Evolutionary conservation across 331 rosid species (phyloP).

Genomic region (Erythrophleum ivorense): DNA sequence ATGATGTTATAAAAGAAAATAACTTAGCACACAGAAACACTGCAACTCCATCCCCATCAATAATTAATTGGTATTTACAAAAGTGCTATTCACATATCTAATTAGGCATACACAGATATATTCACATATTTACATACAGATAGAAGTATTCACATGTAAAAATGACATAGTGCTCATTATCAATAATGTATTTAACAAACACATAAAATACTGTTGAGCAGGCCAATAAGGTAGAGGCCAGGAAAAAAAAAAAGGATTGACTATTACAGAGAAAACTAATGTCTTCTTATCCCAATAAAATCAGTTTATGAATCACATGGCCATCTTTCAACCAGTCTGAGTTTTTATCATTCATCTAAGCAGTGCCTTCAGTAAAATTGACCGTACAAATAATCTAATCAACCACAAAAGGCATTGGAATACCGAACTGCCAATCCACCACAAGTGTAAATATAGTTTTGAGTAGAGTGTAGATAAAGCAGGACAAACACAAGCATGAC

Average conservation of each 20-base stretch:
- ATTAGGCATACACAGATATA: background rate
- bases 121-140: background rate
- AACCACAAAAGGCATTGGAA: background rate
- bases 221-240: background rate
- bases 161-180: background rate
- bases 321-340: background rate
- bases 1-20: background rate
- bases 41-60: background rate
- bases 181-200: background rate
- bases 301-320: background rate
- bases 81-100: background rate
- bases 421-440: background rate
- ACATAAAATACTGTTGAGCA: background rate
- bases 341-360: background rate
- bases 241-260: background rate
- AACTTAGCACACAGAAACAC: background rate
- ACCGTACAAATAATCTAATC: background rate
- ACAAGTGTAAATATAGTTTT: background rate
- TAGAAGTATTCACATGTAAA: background rate
- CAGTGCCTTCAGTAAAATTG: background rate
- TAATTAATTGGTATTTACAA: background rate
- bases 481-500: conserved; percentile 19
- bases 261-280: background rate
- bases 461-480: background rate
- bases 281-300: background rate